Evolutionary conservation across 2,329 filamentous ascomycete genomes (phyloP).

Genomic region (Colletotrichum salicis): DNA sequence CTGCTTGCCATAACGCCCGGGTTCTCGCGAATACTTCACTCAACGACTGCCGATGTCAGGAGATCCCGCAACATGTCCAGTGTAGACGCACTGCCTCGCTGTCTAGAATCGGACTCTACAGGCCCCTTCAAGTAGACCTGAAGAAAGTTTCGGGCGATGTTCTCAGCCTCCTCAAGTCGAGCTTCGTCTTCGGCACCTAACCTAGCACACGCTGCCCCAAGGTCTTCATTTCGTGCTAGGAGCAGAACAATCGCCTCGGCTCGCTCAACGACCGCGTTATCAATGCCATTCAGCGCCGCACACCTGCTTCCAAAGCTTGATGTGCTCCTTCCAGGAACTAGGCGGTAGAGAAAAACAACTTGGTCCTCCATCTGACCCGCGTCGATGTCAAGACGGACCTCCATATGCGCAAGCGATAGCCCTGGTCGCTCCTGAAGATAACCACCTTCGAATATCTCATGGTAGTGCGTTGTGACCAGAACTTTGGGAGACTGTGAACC

Average conservation of each 20-base stretch:
- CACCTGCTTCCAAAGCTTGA: conserved; percentile 90
- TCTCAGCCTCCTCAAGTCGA: conserved; percentile 76
- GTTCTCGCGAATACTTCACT: neutral
- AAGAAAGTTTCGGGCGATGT: conserved; percentile 68
- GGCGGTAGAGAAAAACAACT: conserved; percentile 79
- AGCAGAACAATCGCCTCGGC: conserved; percentile 79
- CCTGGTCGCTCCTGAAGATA: conserved; percentile 62
- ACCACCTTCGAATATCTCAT: conserved; percentile 77
- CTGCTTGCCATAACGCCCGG: too few relatives aligned
- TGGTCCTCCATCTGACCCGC: conserved; percentile 67
- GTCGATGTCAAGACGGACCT: conserved; percentile 69
- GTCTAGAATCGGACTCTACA: neutral
- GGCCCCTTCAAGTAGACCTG: conserved; percentile 5
- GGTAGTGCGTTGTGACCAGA: conserved; percentile 71
- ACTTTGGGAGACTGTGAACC: conserved; percentile 63
- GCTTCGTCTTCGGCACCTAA: conserved; percentile 71
- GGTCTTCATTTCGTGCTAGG: conserved; percentile 77
- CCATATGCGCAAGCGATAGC: conserved; percentile 76
- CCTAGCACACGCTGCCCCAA: conserved; percentile 76
- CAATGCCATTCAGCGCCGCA: conserved; percentile 87
- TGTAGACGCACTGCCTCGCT: neutral
- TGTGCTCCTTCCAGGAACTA: conserved; percentile 73
- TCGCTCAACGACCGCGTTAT: conserved; percentile 75
- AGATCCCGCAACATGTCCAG: neutral
- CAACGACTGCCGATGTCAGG: neutral